Percentiles rank a stretch among this genome's conserved stretches.
Conservation (phyloP, 441 rosid species). For the Populus hybrid region DNA sequence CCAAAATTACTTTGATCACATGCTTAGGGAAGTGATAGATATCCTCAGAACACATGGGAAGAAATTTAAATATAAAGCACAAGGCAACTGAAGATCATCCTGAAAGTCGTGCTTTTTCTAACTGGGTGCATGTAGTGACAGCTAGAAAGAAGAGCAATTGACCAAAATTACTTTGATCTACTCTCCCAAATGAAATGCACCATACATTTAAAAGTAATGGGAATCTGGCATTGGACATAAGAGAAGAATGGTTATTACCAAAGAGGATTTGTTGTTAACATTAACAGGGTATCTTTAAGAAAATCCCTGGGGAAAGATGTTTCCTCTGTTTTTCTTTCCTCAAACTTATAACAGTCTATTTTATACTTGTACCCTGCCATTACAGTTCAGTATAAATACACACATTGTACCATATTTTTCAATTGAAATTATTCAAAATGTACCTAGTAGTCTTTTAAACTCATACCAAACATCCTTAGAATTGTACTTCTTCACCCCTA, state of each 20-base stretch:
- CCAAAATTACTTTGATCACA: background rate
- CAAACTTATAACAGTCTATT: background rate
- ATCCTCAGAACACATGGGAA: background rate
- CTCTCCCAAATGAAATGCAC: background rate
- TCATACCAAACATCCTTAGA: background rate
- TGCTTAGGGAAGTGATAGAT: background rate
- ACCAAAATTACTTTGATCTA: background rate
- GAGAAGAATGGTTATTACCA: too few species aligned
- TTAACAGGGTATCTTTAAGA: too few species aligned
- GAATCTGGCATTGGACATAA: background rate
- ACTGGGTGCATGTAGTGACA: background rate
- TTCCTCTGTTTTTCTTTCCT: background rate
- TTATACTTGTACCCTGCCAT: background rate
- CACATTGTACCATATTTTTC: too few species aligned
- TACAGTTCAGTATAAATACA: background rate
- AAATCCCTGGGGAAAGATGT: too few species aligned
- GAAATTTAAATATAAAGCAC: background rate
- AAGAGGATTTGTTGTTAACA: too few species aligned
- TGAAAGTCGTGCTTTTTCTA: background rate
- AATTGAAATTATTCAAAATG: background rate
- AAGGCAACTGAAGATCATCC: background rate
- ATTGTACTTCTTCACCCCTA: background rate
- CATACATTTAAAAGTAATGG: background rate
- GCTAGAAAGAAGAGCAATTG: background rate
- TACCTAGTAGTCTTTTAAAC: background rate